Evolutionary conservation across 768 basidiomycete genomes (phyloP), one percentile per base, ranked within the genome.

Genomic region (Mrakia gelida): DNA sequence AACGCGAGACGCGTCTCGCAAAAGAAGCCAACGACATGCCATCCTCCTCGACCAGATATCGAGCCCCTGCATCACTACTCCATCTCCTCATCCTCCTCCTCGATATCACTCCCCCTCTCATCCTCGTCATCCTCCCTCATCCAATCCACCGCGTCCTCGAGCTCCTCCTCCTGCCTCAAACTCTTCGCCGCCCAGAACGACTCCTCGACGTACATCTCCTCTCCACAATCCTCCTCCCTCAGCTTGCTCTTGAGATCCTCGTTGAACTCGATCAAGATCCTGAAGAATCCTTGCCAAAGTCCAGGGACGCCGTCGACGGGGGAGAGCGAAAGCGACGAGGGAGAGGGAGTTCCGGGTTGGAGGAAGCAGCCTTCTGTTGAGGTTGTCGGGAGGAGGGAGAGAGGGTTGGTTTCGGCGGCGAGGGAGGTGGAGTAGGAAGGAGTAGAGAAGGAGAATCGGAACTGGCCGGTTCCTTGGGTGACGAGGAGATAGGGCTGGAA

Each of bases 31-130:
- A 52, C 49, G 49, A 21, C 49, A 52, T 52, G 49, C 11, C 16
- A 26, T 59, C n/a, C 59, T n/a, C 59, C 7, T 59, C 28, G 9
- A 9, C 13, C 59, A 59, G 3, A 28, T n/a, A 59, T 59, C 59
- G 7, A 41, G 18, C 41, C 26, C 21, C 15, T 45, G 1, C 1
- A 45, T 1, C 45, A 6, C 67, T 70, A 34, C 41, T 70, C 41
- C 67, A 70, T 70, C 67, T 70, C 67, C 38, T 70, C 67, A 30
- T 70, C 67, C 16, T 41, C 67, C 67, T 70, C 67, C 67, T 70
- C 67, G 34, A 70, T 70, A 70, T 45, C 67, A 45, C 67, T 70
- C 2, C n/a, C 26, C 26, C 67, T 41, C 67, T 45, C 67, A 11
- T 70, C 67, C 41, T 65, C 63, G 1, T 65, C 63, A 1, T 70